Percentiles rank a stretch among this genome's conserved stretches.
Evolutionary conservation across 371 early-diverging fungal genomes (phyloP).

Genomic region (Syncephalastrum sp.): DNA sequence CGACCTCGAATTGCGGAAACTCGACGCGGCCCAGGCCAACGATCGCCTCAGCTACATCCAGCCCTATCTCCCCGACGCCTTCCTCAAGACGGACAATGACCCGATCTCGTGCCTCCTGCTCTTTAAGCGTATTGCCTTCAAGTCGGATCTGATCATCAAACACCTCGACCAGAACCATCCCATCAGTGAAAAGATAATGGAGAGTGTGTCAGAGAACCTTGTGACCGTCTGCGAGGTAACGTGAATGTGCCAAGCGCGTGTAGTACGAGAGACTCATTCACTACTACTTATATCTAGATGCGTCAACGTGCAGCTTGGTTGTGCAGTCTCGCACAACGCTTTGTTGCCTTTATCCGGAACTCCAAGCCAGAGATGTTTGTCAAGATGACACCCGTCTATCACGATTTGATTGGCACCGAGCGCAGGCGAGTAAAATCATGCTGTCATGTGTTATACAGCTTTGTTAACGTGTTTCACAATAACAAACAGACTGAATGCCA

Average conservation of each 20-base stretch:
- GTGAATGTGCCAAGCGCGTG: too few species aligned
- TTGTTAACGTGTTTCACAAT: not conserved
- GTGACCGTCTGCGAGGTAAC: slow-evolving; percentile 54
- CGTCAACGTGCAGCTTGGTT: slow-evolving; percentile 71
- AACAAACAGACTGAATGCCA: slow-evolving; percentile 48
- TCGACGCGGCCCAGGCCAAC: slow-evolving; percentile 83
- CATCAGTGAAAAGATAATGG: slow-evolving; percentile 57
- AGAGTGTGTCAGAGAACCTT: slow-evolving; percentile 49
- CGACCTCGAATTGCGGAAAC: slow-evolving; percentile 84
- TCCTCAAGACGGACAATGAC: slow-evolving; percentile 79
- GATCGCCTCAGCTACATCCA: slow-evolving; percentile 73
- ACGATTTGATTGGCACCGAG: slow-evolving; percentile 72
- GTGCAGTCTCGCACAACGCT: slow-evolving; percentile 62
- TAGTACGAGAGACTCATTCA: too few species aligned
- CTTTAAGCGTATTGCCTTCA: slow-evolving; percentile 79
- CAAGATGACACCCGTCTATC: slow-evolving; percentile 67
- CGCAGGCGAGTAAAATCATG: slow-evolving; percentile 30
- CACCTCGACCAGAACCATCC: slow-evolving; percentile 74
- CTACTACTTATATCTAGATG: too few species aligned
- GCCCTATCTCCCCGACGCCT: slow-evolving; percentile 84
- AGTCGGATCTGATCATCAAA: slow-evolving; percentile 73
- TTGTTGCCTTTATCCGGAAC: slow-evolving; percentile 64
- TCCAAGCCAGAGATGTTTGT: slow-evolving; percentile 71
- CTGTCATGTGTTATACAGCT: too few species aligned
- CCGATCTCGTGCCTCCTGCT: slow-evolving; percentile 73